These are phyloP conservation scores for Amauroascus niger DNA, from an alignment of 2,329 filamentous ascomycete genomes.

Conservation along the genomic window DNA sequence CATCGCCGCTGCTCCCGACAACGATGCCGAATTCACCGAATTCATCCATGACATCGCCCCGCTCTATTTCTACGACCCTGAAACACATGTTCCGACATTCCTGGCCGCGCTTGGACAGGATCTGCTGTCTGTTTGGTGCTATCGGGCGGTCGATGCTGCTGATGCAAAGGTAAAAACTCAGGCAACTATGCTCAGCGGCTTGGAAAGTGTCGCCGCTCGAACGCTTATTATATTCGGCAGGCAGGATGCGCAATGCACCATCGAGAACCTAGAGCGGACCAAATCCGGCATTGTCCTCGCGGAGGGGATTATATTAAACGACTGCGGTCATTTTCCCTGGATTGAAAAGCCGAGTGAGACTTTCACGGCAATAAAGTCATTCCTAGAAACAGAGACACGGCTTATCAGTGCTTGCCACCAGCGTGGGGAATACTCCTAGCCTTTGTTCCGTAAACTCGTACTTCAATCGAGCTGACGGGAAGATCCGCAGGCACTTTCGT, in stretches of 20 bases:
- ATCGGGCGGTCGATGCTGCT: constrained; percentile 11
- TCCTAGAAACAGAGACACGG: constrained; percentile 7
- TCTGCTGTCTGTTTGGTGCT: constrained; percentile 16
- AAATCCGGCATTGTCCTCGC: constrained; percentile 16
- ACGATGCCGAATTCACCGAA: constrained; percentile 19
- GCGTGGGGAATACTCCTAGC: no score
- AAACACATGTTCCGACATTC: constrained; percentile 13
- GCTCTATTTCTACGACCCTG: constrained; percentile 22
- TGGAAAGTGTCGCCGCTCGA: constrained; percentile 20
- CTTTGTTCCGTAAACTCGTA: no score
- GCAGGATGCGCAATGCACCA: constrained; percentile 21
- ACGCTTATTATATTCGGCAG: constrained; percentile 23
- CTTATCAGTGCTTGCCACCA: no score
- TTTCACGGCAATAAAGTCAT: constrained; percentile 9
- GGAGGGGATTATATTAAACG: constrained; percentile 15
- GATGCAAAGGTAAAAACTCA: constrained; percentile 13
- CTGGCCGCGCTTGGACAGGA: constrained; percentile 16
- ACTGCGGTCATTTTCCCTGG: constrained; percentile 26
- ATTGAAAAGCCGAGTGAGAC: constrained; percentile 20
- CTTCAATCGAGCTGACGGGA: not conserved
- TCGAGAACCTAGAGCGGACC: constrained; percentile 18
- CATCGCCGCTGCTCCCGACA: constrained; percentile 1
- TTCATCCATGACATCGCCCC: constrained; percentile 18
- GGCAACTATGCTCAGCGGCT: constrained; percentile 17
- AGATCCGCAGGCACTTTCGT: no score